Base-by-base conservation (phyloP, 2,329 filamentous ascomycete genomes). In the Dactylonectria macrodidyma region DNA sequence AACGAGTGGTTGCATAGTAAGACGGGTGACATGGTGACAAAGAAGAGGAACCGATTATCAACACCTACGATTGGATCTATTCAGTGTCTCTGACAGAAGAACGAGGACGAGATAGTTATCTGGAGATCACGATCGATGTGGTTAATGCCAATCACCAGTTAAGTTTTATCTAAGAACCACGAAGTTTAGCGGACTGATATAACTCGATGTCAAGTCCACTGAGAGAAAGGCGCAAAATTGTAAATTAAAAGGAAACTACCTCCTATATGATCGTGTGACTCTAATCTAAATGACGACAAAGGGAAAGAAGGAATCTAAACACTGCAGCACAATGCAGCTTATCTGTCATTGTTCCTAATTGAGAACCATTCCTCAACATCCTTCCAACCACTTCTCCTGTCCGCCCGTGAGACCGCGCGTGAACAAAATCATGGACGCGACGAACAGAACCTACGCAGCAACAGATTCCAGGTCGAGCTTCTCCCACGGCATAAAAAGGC, bases 31-130 rank as follows among this genome's bases (percentile, higher is more conserved):
- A 51, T 51, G 47, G 24, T 51, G 47, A n/a, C 47, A 33, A 51
- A 14, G 47, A 51, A 51, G 9, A 51, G 47, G 47, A 51, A 51
- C 47, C 47, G 22, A 51, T 51, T 51, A 51, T 51, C 10, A 51
- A 26, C 47, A 51, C 22, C 47, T 51, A 30, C 24, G 47, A 51
- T 51, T 51, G 14, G 47, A 51, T 22, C 47, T 51, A 51, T 51
- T 51, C 6, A 51, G 47, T 51, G 47, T 51, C 47, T 51, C 47
- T 22, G 22, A 26, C 47, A 11, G 47, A 14, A 26, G 47, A 22
- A 33, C 14, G 47, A 51, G 47, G 47, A 51, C 2, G 47, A 33
- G 24, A 51, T 51, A 51, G 14, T 33, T 30, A 51, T 51, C 14
- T 51, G 47, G 47, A 51, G 47, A 51, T 51, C 47, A 51, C 9